Base-by-base conservation (phyloP, 257 asterid species). In the Rhazya stricta region DNA sequence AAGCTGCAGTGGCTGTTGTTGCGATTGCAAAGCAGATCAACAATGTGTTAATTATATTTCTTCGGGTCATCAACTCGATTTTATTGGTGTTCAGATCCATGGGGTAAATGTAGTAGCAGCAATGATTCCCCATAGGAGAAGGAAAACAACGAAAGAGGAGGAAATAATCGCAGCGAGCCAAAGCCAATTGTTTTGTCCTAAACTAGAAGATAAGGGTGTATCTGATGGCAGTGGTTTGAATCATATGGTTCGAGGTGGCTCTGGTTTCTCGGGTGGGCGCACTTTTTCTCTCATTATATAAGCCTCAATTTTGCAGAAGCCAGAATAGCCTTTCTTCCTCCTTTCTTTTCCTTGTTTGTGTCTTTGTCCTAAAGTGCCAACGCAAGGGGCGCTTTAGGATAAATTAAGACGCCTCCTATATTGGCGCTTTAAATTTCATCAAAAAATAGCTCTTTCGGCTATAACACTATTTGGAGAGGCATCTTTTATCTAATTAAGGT, bases 131-230 rank as follows among this genome's bases (percentile, higher is more conserved):
- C 89, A 70, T 29, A 86, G 79, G 67, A 91, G 78, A 41, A 95
- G 93, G 84, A 79, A 95, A 15, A 95, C 76, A 69, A 84, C 37
- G 74, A 92, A 91, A 1, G 99, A 89, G 0, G 97, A 87, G 0
- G 98, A 88, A 80, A 94, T 94, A 36, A 95, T 92, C 0, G 90
- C 92, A 0, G 93, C 96, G 0, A 95, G 90, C 96, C 98, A 95
- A 6, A 95, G 88, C 96, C 97, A 92, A n/a, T 89, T 84, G 62
- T 91, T 83, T 76, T 84, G 91, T 74, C 99, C 98, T 43, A 92
- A 76, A 21, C 87, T 73, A 5, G 97, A 86, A 72, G 91, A 76
- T 27, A 95, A 81, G 62, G 97, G 94, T 23, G 77, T 81, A 76
- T 95, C 97, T 1, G 86, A 73, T 41, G 87, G 39, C 23, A 79